phyloP scores from a whole-genome alignment of 305 asterid species.

The Solanum hybrid region DNA sequence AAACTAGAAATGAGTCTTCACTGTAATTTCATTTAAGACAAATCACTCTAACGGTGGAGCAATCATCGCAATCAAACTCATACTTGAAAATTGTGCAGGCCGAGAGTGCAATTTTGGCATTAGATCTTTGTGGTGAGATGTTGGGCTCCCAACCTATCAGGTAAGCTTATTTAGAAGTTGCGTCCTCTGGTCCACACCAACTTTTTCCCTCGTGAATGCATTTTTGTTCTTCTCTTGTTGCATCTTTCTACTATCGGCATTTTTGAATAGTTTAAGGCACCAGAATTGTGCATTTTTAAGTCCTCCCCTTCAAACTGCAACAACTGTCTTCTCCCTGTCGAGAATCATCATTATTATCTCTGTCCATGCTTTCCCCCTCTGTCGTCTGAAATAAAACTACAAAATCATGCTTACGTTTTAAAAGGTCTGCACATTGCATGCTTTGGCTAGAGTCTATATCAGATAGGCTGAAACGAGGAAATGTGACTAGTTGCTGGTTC shows the following conservation, averaged over 20 bases:
- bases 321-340: not conserved
- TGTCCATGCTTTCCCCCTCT: not conserved
- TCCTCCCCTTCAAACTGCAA: not conserved
- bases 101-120: slow-evolving; percentile 81
- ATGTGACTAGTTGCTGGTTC: not conserved
- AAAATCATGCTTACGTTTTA: not conserved
- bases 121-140: slow-evolving; percentile 70
- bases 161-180: slow-evolving; percentile 19
- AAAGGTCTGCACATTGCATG: not conserved
- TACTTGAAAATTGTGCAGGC: slow-evolving; percentile 39
- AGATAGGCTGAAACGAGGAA: not conserved
- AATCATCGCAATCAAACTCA: not conserved
- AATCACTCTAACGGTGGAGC: not conserved
- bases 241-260: not conserved
- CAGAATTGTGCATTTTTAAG: not conserved
- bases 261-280: not conserved
- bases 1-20: not conserved
- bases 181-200: not conserved
- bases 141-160: slow-evolving; percentile 83
- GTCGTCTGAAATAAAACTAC: not conserved
- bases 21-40: not conserved
- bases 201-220: not conserved
- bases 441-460: not conserved
- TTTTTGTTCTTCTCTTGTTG: not conserved
- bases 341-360: not conserved